Evolutionary conservation across 495 filamentous ascomycete species (phyloP).

Genomic region (Aspergillus haitiensis): DNA sequence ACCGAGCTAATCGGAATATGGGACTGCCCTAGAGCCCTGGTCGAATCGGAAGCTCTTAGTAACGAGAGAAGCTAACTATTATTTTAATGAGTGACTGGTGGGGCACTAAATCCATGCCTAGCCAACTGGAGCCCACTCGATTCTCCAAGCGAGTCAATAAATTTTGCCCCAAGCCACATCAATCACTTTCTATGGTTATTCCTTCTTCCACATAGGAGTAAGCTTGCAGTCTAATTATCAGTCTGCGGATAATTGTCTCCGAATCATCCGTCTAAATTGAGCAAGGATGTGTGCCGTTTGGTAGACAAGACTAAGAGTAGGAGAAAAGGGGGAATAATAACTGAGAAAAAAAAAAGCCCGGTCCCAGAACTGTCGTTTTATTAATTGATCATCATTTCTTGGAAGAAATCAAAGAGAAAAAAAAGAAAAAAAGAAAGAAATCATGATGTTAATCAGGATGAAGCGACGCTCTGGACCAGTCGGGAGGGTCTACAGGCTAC

Average conservation of each 20-base stretch:
- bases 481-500: not conserved
- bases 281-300: not conserved
- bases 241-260: not conserved
- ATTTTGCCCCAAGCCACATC: not conserved
- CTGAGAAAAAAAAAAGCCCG: not conserved
- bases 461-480: not conserved
- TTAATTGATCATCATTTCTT: not conserved
- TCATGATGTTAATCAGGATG: no score
- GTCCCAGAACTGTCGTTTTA: not conserved
- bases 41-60: constrained; percentile 2
- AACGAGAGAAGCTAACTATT: not conserved
- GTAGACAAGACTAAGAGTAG: not conserved
- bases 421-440: no score
- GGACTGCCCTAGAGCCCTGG: not conserved
- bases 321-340: not conserved
- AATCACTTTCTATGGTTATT: not conserved
- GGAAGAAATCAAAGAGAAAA: no score
- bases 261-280: not conserved
- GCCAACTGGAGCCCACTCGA: constrained; percentile 4
- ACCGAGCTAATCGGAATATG: not conserved
- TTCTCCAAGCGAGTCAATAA: constrained; percentile 5
- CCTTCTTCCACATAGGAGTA: not conserved
- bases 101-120: constrained; percentile 2
- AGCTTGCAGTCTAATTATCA: not conserved
- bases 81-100: constrained; percentile 4